Percentiles rank a stretch among this genome's conserved stretches.
These are phyloP conservation scores for Dendrobium chrysotoxum DNA, from an alignment of 106 monocot species.

Conservation along the genomic window DNA sequence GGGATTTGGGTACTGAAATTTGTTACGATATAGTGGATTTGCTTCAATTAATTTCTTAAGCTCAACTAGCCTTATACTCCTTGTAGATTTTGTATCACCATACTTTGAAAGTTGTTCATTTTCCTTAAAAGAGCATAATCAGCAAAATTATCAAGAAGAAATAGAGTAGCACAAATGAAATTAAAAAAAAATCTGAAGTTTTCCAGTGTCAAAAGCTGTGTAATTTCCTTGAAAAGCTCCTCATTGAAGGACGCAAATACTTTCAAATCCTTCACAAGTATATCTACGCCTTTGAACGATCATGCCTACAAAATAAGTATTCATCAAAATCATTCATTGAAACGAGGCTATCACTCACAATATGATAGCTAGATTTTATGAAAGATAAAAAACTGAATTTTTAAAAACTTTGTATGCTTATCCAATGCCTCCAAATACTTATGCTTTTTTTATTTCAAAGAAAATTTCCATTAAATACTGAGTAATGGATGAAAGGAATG, in stretches of 20 bases:
- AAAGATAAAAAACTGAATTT: background rate
- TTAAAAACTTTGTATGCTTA: slow-evolving; percentile 16
- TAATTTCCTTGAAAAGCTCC: slow-evolving; percentile 61
- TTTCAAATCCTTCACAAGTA: slow-evolving; percentile 72
- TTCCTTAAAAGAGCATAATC: slow-evolving; percentile 32
- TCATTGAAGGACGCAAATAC: slow-evolving; percentile 61
- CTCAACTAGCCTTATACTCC: slow-evolving; percentile 68
- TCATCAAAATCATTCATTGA: background rate
- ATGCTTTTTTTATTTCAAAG: slow-evolving; percentile 61
- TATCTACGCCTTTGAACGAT: slow-evolving; percentile 54
- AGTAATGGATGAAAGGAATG: too few relatives aligned
- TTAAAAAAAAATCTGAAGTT: slow-evolving; percentile 67
- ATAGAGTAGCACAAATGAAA: background rate
- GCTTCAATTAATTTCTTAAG: slow-evolving; percentile 93
- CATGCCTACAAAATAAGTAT: slow-evolving; percentile 28
- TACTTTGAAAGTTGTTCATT: slow-evolving; percentile 90
- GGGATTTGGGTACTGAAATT: slow-evolving; percentile 65
- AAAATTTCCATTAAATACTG: slow-evolving; percentile 68
- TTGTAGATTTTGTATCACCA: slow-evolving; percentile 80
- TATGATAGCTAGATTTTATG: too few relatives aligned
- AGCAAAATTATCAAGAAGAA: background rate
- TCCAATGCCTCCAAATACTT: slow-evolving; percentile 73
- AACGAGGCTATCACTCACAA: too few relatives aligned
- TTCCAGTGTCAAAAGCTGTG: slow-evolving; percentile 60
- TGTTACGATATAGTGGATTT: slow-evolving; percentile 85